Base-by-base conservation (phyloP, 495 filamentous ascomycete genomes). In the Xylaria venustula region DNA sequence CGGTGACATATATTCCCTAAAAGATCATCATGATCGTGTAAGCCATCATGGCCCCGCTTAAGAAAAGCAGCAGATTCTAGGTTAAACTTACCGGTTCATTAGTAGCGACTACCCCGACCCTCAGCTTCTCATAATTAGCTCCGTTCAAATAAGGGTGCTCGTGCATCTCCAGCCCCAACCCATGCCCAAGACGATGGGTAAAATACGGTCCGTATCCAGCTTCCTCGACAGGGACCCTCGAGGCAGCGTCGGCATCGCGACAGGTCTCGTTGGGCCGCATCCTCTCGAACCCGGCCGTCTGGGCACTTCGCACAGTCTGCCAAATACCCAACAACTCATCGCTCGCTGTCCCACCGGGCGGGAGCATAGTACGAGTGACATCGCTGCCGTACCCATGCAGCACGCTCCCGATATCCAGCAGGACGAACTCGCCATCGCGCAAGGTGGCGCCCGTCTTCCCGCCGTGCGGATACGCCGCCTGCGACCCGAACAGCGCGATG, bases 71-170 rank as follows among this genome's bases (percentile, higher is more conserved):
- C n/a, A n/a, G n/a, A n/a, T n/a, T n/a, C n/a, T n/a, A n/a, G n/a
- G n/a, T n/a, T n/a, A 19, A 22, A 58, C 60, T 42, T 66, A 68
- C 68, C 20, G 69, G 69, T 37, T 71, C 69, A 46, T 71, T 71
- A 17, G 66, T 69, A 14, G 54, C 69, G 22, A 71, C 66, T 44
- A 62, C 62, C 8, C 66, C 69, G 9, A 47, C 37, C 44, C 54
- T 64, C 26, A 71, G 59, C 49, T 47, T 67, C 37, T 71, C 66
- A 25, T 47, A 17, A 45, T 71, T 71, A 0, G 69, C 69, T 5
- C 69, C 69, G 46, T 71, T 71, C n/a, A 71, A 51, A 37, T 71
- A 71, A 0, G 69, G 69, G 53, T 64, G 69, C 48, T 71, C 69
- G 47, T 71, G 69, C 20, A 64, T 57, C 41, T 71, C 69, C 41